Conservation (phyloP, 1,139 yeast species). For the Blastobotrys apis region DNA sequence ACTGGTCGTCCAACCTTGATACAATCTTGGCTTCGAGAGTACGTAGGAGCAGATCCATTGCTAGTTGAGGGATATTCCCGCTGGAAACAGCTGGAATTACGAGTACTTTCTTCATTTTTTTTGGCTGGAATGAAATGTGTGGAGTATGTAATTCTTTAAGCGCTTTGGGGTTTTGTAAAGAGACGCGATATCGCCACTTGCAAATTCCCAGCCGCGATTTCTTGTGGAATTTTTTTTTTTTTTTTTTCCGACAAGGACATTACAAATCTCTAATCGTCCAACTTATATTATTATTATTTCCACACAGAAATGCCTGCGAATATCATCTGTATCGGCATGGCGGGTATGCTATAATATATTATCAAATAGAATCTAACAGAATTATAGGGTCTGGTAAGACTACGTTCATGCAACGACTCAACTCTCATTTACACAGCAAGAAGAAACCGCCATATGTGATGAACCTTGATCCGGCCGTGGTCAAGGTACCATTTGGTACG, state of each 20-base stretch:
- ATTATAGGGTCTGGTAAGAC: conserved; percentile 73
- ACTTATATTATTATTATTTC: background rate
- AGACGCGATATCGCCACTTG: background rate
- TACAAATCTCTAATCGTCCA: background rate
- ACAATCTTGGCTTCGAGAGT: conserved; percentile 51
- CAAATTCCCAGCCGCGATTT: background rate
- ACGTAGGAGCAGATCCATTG: conserved; percentile 69
- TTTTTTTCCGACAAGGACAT: background rate
- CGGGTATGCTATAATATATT: conserved; percentile 47
- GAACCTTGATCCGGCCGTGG: conserved; percentile 94
- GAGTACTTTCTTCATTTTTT: conserved; percentile 11
- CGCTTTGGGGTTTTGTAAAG: no score
- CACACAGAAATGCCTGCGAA: conserved; percentile 25
- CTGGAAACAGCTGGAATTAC: conserved; percentile 76
- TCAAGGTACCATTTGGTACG: conserved; percentile 86
- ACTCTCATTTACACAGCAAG: conserved; percentile 76
- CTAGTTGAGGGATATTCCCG: conserved; percentile 86
- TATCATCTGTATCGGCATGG: conserved; percentile 89
- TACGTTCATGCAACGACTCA: conserved; percentile 92
- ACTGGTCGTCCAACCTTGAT: conserved; percentile 53
- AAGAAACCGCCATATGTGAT: conserved; percentile 74
- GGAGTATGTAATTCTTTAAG: no score
- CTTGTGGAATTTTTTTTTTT: background rate
- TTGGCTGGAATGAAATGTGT: background rate
- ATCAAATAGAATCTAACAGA: conserved; percentile 1